phyloP scores from a whole-genome alignment of 192 early-diverging fungal species.

The Podila verticillata region DNA sequence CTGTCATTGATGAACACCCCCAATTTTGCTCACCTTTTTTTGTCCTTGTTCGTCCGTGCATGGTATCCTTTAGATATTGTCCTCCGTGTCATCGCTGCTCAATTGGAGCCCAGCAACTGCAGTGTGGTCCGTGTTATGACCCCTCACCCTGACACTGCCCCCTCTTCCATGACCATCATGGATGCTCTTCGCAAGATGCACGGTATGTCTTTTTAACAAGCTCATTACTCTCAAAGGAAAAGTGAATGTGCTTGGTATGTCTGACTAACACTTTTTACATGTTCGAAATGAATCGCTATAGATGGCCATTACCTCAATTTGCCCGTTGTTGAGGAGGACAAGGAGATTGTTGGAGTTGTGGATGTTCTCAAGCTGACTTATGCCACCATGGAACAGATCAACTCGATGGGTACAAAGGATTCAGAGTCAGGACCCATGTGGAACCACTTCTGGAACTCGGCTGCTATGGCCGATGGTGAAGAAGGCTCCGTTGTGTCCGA shows the following conservation, averaged over 20 bases:
- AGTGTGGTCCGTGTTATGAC: constrained; percentile 98
- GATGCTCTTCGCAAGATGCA: constrained; percentile 89
- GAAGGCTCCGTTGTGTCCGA: constrained; percentile 73
- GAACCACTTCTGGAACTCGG: constrained; percentile 83
- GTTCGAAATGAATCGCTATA: constrained; percentile 9
- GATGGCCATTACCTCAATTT: constrained; percentile 88
- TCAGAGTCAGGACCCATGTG: constrained; percentile 73
- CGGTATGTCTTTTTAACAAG: constrained; percentile 49
- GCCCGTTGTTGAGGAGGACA: constrained; percentile 78
- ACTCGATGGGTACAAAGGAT: constrained; percentile 66
- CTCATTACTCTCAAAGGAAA: background rate
- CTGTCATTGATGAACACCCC: background rate
- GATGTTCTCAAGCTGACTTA: constrained; percentile 88
- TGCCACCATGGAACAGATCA: constrained; percentile 84
- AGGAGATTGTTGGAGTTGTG: constrained; percentile 79
- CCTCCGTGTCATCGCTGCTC: constrained; percentile 87
- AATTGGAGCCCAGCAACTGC: constrained; percentile 88
- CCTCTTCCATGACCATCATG: constrained; percentile 76
- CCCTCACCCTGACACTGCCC: constrained; percentile 84
- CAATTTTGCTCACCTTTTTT: too few species aligned
- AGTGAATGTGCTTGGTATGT: background rate
- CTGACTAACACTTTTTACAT: too few species aligned
- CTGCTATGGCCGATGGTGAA: constrained; percentile 68
- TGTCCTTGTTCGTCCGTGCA: background rate
- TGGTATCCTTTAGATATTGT: constrained; percentile 73